phyloP scores from a whole-genome alignment of 305 asterid genomes.

The Stenogyne calaminthoides region DNA sequence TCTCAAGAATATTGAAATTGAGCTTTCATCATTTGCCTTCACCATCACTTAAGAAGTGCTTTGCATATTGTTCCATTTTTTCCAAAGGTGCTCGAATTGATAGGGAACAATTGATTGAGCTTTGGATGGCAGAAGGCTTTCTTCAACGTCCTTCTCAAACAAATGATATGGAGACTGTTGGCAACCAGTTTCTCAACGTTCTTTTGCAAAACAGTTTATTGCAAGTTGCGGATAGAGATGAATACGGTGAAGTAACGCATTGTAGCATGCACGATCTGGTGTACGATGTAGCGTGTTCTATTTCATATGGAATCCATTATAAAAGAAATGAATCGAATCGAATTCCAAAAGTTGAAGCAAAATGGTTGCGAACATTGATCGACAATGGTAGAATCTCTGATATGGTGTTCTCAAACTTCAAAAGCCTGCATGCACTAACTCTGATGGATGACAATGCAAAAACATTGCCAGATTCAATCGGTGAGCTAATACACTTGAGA shows the following conservation, averaged over 20 bases:
- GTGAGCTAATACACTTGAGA: slow-evolving; percentile 30
- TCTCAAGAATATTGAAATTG: too few species aligned
- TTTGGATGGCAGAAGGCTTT: background rate
- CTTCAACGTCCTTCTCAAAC: background rate
- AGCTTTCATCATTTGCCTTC: background rate
- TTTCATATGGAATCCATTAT: background rate
- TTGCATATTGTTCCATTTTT: background rate
- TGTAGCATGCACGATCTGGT: background rate
- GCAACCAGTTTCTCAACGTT: slow-evolving; percentile 10
- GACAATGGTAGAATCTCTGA: background rate
- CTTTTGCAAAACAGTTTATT: background rate
- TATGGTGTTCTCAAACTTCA: background rate
- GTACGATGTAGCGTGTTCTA: background rate
- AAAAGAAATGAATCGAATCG: background rate
- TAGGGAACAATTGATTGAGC: background rate
- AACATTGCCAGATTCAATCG: slow-evolving; percentile 6
- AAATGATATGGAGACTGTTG: slow-evolving; percentile 4
- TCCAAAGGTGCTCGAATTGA: background rate
- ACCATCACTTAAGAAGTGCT: background rate
- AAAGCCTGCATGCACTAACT: slow-evolving; percentile 18
- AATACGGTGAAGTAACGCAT: background rate
- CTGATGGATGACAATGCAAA: background rate
- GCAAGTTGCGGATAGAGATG: background rate
- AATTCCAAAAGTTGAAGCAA: background rate
- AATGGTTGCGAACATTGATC: slow-evolving; percentile 15